Conservation (phyloP, 179 eudicot species). For the Pouteria campechiana region DNA sequence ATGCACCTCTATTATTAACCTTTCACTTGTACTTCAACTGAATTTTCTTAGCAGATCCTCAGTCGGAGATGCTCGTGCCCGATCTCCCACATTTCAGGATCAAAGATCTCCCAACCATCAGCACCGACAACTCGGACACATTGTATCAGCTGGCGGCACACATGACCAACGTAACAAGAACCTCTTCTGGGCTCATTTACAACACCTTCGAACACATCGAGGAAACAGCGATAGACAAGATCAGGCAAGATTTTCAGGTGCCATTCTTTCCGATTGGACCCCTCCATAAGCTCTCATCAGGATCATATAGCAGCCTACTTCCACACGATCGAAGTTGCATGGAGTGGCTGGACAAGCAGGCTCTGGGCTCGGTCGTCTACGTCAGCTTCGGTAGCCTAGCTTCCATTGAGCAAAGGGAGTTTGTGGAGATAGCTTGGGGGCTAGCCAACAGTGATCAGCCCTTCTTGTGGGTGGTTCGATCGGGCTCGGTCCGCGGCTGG, state of each 20-base stretch:
- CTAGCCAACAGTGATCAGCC: constrained; percentile 22
- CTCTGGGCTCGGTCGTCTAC: constrained; percentile 25
- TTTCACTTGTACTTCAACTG: no score
- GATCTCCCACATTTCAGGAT: constrained; percentile 14
- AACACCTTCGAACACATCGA: constrained; percentile 12
- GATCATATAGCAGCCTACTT: constrained; percentile 4
- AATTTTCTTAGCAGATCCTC: no score
- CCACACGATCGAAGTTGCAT: constrained; percentile 14
- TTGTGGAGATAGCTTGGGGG: constrained; percentile 25
- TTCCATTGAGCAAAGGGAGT: constrained; percentile 6
- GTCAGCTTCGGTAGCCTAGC: constrained; percentile 38
- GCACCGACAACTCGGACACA: background rate
- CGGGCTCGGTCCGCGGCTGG: constrained; percentile 7
- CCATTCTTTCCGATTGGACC: constrained; percentile 27
- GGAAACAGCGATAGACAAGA: background rate
- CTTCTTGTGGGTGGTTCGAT: constrained; percentile 32
- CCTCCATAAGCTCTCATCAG: constrained; percentile 14
- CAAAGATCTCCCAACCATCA: constrained; percentile 22
- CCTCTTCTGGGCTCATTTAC: constrained; percentile 12
- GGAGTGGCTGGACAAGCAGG: constrained; percentile 27
- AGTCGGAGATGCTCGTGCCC: constrained; percentile 15
- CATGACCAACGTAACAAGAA: constrained; percentile 3
- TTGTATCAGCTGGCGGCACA: background rate
- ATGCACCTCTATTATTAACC: no score
- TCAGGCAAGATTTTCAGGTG: constrained; percentile 6